Evolutionary conservation across 306 rosid species (phyloP), one percentile per base, ranked within the genome.

Genomic region (Inga oerstediana): DNA sequence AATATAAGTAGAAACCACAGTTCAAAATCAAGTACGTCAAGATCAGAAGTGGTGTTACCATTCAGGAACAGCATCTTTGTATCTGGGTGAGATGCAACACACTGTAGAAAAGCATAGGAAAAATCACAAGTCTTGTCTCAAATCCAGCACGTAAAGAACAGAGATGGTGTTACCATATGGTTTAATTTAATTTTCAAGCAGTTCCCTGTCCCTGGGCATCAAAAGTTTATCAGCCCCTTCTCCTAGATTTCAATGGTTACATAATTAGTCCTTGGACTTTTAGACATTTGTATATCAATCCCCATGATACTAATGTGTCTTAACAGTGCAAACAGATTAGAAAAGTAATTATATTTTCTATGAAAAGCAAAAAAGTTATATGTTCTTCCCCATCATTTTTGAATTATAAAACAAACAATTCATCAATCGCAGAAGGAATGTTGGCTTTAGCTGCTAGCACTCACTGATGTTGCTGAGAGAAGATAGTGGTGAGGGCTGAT

Each of bases 81-180:
- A 56, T 92, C 92, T 22, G 93, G 91, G 81, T 95, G 95, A 83
- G 98, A 92, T 10, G 98, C 98, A 72, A 92, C 95, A 75, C 95
- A 92, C 97, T 95, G 88, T 68, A 85, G 75, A 70, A 85, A 78
- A 41, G 52, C 43, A 71, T 20, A 59, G 71, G 80, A 68, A 66
- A 85, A 4, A 39, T 39, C 69, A 79, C 20, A 80, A 73, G 37
- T 9, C n/a, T 45, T 82, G 74, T 10, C 48, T 44, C 48, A 44
- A 39, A 39, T 39, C 41, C 41, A 39, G 41, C 41, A 39, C 41
- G 8, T 39, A 39, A 39, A 39, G 41, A 39, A 39, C 41, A 39
- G 6, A 39, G 41, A 39, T 39, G 41, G 8, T 39, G 41, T 39
- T 39, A 6, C 4, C 27, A 56, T n/a, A 9, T 20, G 8, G 27